Conservation (phyloP, 768 basidiomycete species). For the Phylloporus sp. region DNA sequence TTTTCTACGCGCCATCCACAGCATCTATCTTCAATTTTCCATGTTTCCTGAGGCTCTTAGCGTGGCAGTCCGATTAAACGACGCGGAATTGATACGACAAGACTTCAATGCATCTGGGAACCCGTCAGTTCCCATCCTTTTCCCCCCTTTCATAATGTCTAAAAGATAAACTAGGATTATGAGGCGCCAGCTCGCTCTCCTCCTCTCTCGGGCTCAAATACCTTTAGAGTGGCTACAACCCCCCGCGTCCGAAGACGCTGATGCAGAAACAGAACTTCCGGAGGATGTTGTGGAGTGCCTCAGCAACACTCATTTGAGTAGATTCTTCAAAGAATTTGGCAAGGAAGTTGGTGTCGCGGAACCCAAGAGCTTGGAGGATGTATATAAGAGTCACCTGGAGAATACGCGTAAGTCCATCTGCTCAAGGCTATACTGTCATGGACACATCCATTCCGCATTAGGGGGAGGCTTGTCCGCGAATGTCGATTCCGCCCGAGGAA, state of each 20-base stretch:
- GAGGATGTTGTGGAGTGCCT: slow-evolving; percentile 84
- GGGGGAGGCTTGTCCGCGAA: slow-evolving; percentile 65
- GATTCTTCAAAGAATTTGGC: slow-evolving; percentile 85
- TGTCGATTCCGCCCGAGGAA: slow-evolving; percentile 90
- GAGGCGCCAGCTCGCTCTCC: slow-evolving; percentile 92
- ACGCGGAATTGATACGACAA: slow-evolving; percentile 70
- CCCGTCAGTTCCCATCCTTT: slow-evolving; percentile 47
- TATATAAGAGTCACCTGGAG: slow-evolving; percentile 95
- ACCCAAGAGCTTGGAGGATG: slow-evolving; percentile 89
- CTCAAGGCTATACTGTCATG: neutral
- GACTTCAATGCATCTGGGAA: slow-evolving; percentile 91
- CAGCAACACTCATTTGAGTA: slow-evolving; percentile 78
- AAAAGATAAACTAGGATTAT: slow-evolving; percentile 51
- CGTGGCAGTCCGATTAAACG: slow-evolving; percentile 79
- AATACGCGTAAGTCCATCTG: slow-evolving; percentile 59
- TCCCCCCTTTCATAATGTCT: neutral
- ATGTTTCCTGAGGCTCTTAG: slow-evolving; percentile 90
- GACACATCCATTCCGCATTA: slow-evolving; percentile 21
- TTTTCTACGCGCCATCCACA: slow-evolving; percentile 85
- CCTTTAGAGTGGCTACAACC: slow-evolving; percentile 85
- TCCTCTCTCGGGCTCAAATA: slow-evolving; percentile 88
- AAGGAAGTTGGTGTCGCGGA: slow-evolving; percentile 90
- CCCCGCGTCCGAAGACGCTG: slow-evolving; percentile 42
- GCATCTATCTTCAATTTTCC: slow-evolving; percentile 79
- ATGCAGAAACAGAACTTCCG: slow-evolving; percentile 61